Base-by-base conservation (phyloP, 768 basidiomycete species). In the Boletus tylopilopsis region DNA sequence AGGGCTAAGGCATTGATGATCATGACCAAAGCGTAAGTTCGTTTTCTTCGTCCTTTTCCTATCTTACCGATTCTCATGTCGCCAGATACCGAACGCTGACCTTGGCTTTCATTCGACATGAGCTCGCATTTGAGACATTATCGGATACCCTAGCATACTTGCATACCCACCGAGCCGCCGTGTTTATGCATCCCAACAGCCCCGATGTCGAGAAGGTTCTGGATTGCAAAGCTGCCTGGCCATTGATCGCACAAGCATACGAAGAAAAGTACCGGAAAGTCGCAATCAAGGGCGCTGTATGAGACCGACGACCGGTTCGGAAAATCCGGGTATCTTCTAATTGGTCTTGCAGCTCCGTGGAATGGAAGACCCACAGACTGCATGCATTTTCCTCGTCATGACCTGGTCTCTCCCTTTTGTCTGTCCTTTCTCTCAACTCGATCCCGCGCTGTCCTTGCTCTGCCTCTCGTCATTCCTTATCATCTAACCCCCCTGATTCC, bases 281-380 rank as follows among this genome's bases (percentile, higher is more conserved):
- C 51, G 82, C 81, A 61, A 91, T 98, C 70, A 94, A 84, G 75
- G 95, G 95, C 59, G 92, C 94, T 64, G 87, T 95, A 71, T 94
- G 75, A 66, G 38, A 45, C 36, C 36, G 6, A 34, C 29, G 22
- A 50, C 27, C 19, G 8, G 35, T 42, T 32, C 18, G 49, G 49
- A 50, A 40, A 35, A 38, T 37, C 40, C 32, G 48, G 54, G 52
- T 45, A 21, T 38, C 19, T 30, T 47, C 33, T 47, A 18, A 25
- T 46, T 35, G 50, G 50, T 35, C 34, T 35, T 29, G 46, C 53
- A 43, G 48, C 49, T 51, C 49, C 21, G 25, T 42, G 60, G 60
- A 43, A 52, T 36, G 47, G n/a, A 54, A 53, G 53, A 48, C 36
- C 49, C 50, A 27, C 35, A 47, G 36, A 45, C 36, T 37, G 56